Evolutionary conservation across 2,329 filamentous ascomycete genomes (phyloP).

Genomic region (Beauveria australis): DNA sequence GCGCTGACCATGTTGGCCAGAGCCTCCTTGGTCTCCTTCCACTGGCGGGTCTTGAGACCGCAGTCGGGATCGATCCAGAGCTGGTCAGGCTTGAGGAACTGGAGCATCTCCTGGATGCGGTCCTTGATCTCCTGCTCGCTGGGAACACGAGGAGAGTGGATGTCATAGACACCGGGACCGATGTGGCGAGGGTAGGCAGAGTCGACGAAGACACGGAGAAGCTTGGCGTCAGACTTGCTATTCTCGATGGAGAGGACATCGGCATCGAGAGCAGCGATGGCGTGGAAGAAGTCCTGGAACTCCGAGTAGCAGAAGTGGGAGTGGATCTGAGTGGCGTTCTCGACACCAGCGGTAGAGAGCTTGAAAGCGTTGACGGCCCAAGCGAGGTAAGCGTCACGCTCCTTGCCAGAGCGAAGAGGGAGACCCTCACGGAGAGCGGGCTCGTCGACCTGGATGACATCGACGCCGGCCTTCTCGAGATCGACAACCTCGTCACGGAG

Average conservation of each 20-base stretch:
- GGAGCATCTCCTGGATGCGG: slow-evolving; percentile 95
- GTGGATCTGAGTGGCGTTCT: slow-evolving; percentile 98
- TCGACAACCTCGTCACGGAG: slow-evolving; percentile 98
- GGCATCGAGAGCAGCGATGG: slow-evolving; percentile 93
- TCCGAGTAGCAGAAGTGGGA: slow-evolving; percentile 99
- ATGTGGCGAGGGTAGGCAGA: slow-evolving; percentile 97
- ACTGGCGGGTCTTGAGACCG: slow-evolving; percentile 97
- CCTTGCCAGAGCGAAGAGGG: slow-evolving; percentile 84
- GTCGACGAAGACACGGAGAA: slow-evolving; percentile 97
- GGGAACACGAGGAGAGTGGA: slow-evolving; percentile 97
- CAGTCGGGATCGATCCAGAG: slow-evolving; percentile 99
- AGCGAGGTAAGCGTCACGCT: slow-evolving; percentile 92
- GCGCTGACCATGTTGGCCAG: slow-evolving; percentile 96
- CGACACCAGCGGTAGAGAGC: slow-evolving; percentile 84
- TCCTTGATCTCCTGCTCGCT: slow-evolving; percentile 97
- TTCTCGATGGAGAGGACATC: slow-evolving; percentile 99
- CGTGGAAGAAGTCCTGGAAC: slow-evolving; percentile 99
- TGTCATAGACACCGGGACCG: slow-evolving; percentile 98
- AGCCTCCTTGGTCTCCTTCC: slow-evolving; percentile 96
- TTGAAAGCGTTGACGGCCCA: slow-evolving; percentile 99
- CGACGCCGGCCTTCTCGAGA: slow-evolving; percentile 92
- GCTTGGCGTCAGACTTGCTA: slow-evolving; percentile 99
- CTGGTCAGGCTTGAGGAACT: slow-evolving; percentile 95
- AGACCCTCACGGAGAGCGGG: slow-evolving; percentile 99
- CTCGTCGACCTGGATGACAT: slow-evolving; percentile 98